Evolutionary conservation across 1,139 yeast genomes (phyloP), one percentile per base, ranked within the genome.

Genomic region (Pichia inconspicua): DNA sequence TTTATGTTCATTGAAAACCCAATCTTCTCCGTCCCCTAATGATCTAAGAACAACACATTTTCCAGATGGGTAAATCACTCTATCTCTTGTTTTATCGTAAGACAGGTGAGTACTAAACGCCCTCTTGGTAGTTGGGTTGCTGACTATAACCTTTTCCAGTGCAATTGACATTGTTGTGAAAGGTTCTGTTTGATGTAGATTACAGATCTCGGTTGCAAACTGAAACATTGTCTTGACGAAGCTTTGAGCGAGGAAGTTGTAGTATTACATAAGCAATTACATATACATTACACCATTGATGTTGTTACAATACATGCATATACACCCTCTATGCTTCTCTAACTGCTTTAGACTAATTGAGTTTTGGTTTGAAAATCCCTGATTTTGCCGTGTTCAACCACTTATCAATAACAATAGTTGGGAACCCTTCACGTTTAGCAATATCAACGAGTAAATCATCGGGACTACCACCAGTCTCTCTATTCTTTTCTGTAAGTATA

Each of bases 21-120:
- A 51, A 15, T 73, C 60, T 40, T 67, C 60, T 2, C 76, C 67
- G 2, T 82, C 77, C 32, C 74, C 74, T 43, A 87, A 75, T 2
- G 84, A 77, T 52, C 95, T 77, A 34, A 92, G 70, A 59, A 81
- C 77, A 37, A 92, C 77, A 6, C 95, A 82, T 63, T 87, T 86
- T 44, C 96, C 96, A 56, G 82, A 71, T 19, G 92, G 80, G 62
- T 90, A 92, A 1, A 84, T 95, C 45, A 92, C 69, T 51, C 94
- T 70, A 58, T 84, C 79, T 42, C 82, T 71, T 50, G 74, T 71
- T 30, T 74, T 62, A 62, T 89, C 95, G 61, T 85, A 89, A 0
- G 95, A 78, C 43, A 92, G 66, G 55, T 81, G 89, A 6, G 85
- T 80, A 11, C 84, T 71, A 48, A 75, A 80, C 28, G 83, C 95